phyloP scores from a whole-genome alignment of 2,329 filamentous ascomycete genomes.

The Zarea fungicola region DNA sequence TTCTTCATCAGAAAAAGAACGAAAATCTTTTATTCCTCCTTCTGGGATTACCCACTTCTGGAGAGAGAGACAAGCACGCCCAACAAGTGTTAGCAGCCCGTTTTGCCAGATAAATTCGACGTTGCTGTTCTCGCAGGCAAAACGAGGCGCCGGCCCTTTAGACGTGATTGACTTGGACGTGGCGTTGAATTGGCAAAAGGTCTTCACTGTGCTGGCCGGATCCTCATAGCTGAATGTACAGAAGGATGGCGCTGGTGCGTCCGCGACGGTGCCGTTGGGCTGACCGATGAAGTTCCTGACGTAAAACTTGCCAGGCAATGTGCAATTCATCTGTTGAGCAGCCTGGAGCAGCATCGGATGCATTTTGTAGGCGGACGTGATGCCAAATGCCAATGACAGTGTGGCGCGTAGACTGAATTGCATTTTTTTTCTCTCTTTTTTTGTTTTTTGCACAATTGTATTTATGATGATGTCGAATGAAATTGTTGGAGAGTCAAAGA shows the following conservation, averaged over 20 bases:
- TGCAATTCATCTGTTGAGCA: conserved; percentile 25
- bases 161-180: conserved; percentile 32
- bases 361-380: conserved; percentile 22
- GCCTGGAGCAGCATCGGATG: conserved; percentile 21
- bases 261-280: conserved; percentile 24
- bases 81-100: conserved; percentile 36
- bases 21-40: too few species aligned
- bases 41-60: too few species aligned
- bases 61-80: conserved; percentile 36
- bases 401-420: conserved; percentile 1
- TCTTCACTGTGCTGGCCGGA: conserved; percentile 32
- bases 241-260: conserved; percentile 24
- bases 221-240: conserved; percentile 39
- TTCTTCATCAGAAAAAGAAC: background rate
- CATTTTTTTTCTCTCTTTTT: conserved; percentile 7
- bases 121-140: conserved; percentile 35
- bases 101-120: conserved; percentile 40
- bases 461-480: background rate
- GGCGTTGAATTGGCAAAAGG: conserved; percentile 39
- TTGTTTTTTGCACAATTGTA: background rate
- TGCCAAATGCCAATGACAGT: background rate
- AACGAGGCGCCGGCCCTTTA: conserved; percentile 30
- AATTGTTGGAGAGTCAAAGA: too few species aligned
- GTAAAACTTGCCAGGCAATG: conserved; percentile 33
- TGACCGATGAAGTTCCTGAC: conserved; percentile 32